Conservation (phyloP, 75 land plant species). For the Selaginella tamariscina region DNA sequence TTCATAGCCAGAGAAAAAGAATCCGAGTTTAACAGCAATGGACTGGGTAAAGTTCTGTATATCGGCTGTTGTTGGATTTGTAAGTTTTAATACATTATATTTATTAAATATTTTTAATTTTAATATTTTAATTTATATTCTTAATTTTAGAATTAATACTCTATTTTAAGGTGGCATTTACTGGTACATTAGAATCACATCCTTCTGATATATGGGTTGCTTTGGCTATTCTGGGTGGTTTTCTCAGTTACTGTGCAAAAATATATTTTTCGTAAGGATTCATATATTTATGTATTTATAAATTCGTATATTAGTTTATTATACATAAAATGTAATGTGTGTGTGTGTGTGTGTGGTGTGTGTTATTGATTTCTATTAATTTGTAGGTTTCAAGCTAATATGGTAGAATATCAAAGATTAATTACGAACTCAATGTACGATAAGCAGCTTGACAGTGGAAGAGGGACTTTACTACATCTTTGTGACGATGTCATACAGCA, state of each 20-base stretch:
- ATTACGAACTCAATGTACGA: slow-evolving; percentile 9
- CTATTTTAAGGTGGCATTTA: slow-evolving; percentile 79
- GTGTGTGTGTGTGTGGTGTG: no score
- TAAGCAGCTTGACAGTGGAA: slow-evolving; percentile 4
- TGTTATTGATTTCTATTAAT: neutral
- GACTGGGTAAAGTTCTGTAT: slow-evolving; percentile 84
- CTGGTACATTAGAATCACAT: slow-evolving; percentile 63
- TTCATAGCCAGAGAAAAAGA: slow-evolving; percentile 91
- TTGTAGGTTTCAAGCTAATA: slow-evolving; percentile 7
- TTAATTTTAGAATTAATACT: slow-evolving; percentile 10
- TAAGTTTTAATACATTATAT: no score
- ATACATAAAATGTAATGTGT: neutral
- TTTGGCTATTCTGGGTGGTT: slow-evolving; percentile 52
- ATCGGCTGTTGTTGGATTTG: slow-evolving; percentile 77
- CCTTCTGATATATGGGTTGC: slow-evolving; percentile 75
- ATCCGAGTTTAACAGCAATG: slow-evolving; percentile 89
- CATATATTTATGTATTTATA: neutral
- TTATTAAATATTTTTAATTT: no score
- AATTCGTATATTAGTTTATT: neutral
- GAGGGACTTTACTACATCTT: slow-evolving; percentile 13
- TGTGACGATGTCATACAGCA: slow-evolving; percentile 8
- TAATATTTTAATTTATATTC: neutral
- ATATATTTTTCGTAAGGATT: slow-evolving; percentile 68
- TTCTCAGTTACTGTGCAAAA: slow-evolving; percentile 83
- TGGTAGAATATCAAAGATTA: neutral